Conservation (phyloP, 192 early-diverging fungal genomes). For the Backusella australiensis region DNA sequence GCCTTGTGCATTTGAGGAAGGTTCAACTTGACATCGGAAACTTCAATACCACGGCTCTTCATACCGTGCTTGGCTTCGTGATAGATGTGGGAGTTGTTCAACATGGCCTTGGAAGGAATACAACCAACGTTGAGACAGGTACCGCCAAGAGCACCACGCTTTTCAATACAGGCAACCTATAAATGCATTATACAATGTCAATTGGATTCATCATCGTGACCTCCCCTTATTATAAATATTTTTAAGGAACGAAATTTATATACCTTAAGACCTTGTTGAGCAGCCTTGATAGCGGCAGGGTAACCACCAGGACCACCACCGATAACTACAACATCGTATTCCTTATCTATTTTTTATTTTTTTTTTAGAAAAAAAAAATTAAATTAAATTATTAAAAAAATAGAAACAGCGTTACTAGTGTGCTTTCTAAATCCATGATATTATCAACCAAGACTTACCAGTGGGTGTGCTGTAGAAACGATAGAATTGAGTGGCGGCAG, state of each 20-base stretch:
- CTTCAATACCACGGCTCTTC: slow-evolving; percentile 91
- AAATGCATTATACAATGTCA: not conserved
- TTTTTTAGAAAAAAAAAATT: too few relatives aligned
- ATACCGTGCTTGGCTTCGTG: slow-evolving; percentile 92
- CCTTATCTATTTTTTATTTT: slow-evolving; percentile 26
- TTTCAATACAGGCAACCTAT: slow-evolving; percentile 95
- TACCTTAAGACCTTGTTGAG: slow-evolving; percentile 97
- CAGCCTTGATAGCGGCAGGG: slow-evolving; percentile 97
- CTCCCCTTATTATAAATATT: not conserved
- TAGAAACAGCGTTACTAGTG: not conserved
- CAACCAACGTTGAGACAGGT: slow-evolving; percentile 99
- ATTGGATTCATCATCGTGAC: not conserved
- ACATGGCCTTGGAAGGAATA: slow-evolving; percentile 98
- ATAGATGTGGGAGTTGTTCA: slow-evolving; percentile 98
- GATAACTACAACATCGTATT: slow-evolving; percentile 82
- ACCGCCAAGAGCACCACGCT: slow-evolving; percentile 92
- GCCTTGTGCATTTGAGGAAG: slow-evolving; percentile 86
- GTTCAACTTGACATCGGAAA: slow-evolving; percentile 80
- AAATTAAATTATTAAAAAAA: not conserved
- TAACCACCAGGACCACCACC: slow-evolving; percentile 99
- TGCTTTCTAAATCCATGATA: not conserved
- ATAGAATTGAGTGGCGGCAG: slow-evolving; percentile 28
- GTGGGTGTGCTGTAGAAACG: slow-evolving; percentile 38
- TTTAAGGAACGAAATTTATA: not conserved
- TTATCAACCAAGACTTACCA: slow-evolving; percentile 19